A percentile compares a stretch with the other conserved stretches of the same genome.
Evolutionary conservation across 371 early-diverging fungal genomes (phyloP).

Genomic region (Mortierella sp.): DNA sequence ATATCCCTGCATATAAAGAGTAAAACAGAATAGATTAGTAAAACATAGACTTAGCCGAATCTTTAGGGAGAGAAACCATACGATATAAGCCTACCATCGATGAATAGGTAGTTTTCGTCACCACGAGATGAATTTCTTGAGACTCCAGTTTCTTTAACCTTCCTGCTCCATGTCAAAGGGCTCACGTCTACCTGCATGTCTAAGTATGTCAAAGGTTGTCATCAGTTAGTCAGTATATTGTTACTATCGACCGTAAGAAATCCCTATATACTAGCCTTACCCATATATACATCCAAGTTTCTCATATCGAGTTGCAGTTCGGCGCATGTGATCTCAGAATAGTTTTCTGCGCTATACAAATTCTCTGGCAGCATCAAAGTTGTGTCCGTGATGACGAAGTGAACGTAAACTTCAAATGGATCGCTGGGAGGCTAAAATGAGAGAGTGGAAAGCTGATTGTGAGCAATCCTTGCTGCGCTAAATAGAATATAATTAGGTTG

Average conservation of each 20-base stretch:
- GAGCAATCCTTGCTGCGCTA: not conserved
- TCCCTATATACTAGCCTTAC: constrained; percentile 40
- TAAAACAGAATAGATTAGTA: not conserved
- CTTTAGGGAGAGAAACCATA: not conserved
- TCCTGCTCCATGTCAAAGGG: constrained; percentile 74
- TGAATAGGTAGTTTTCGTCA: constrained; percentile 65
- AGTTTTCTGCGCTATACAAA: constrained; percentile 73
- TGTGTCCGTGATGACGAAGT: constrained; percentile 67
- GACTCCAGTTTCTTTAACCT: constrained; percentile 43
- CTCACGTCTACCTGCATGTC: constrained; percentile 75
- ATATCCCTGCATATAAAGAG: constrained; percentile 58
- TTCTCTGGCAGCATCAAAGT: constrained; percentile 78
- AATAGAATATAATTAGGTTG: too few relatives aligned
- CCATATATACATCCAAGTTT: constrained; percentile 76
- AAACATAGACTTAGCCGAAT: not conserved
- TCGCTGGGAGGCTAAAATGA: constrained; percentile 62
- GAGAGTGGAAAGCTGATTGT: not conserved
- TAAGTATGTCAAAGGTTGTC: constrained; percentile 26
- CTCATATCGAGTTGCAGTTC: constrained; percentile 78
- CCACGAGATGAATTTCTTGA: constrained; percentile 17
- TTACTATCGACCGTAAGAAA: not conserved
- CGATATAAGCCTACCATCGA: constrained; percentile 63
- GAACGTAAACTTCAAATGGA: constrained; percentile 77
- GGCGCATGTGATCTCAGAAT: constrained; percentile 70
- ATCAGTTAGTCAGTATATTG: not conserved